Evolutionary conservation across 768 basidiomycete species (phyloP).

Genomic region (Kwoniella shandongensis): DNA sequence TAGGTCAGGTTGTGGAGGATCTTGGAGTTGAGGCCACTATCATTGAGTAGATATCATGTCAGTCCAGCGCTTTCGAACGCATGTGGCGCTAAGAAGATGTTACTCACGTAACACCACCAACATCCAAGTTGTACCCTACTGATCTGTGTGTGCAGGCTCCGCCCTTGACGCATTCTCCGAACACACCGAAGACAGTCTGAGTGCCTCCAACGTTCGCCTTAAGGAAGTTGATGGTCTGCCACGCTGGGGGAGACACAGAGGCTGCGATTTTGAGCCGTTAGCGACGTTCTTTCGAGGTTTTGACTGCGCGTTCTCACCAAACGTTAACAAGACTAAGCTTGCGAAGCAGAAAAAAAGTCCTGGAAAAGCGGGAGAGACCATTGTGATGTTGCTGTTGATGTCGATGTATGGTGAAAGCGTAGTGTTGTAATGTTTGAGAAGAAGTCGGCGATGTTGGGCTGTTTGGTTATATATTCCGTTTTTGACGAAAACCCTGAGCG

Average conservation of each 20-base stretch:
- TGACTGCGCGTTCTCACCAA: too few species aligned
- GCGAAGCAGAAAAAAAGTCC: constrained; percentile 72
- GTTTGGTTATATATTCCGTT: too few species aligned
- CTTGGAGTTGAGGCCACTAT: constrained; percentile 56
- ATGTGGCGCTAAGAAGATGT: too few species aligned
- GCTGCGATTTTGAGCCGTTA: constrained; percentile 46
- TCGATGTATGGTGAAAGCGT: background rate
- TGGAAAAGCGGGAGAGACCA: constrained; percentile 63
- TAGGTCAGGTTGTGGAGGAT: constrained; percentile 70
- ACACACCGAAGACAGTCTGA: constrained; percentile 67
- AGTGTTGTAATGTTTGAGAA: constrained; percentile 1
- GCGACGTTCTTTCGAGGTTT: too few species aligned
- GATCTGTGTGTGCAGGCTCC: constrained; percentile 43
- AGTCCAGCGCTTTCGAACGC: too few species aligned
- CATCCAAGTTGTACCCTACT: constrained; percentile 64
- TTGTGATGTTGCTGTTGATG: constrained; percentile 19
- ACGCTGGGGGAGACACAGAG: constrained; percentile 72
- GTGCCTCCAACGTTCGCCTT: constrained; percentile 56
- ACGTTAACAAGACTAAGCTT: too few species aligned
- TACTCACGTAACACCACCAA: constrained; percentile 32
- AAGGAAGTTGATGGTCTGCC: constrained; percentile 70
- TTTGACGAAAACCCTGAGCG: too few species aligned
- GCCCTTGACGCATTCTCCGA: constrained; percentile 60
- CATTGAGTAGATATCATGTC: background rate
- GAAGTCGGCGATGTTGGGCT: too few species aligned